These are phyloP conservation scores for Juglanconis sp. DNA, from an alignment of 2,329 filamentous ascomycete genomes.

Conservation along the genomic window DNA sequence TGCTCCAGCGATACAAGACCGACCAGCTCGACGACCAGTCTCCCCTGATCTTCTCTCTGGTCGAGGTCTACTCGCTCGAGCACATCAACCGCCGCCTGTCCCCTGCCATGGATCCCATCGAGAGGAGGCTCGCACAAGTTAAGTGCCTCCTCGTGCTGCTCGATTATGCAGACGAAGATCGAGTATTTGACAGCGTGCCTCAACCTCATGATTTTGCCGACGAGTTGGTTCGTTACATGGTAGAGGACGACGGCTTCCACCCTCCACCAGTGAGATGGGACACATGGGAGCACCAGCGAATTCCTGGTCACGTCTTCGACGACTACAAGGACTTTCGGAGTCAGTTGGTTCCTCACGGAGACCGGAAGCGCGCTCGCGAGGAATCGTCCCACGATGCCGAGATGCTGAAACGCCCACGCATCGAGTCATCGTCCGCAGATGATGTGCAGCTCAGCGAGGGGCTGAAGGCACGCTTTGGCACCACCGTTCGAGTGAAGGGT, in stretches of 20 bases:
- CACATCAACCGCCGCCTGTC: conserved; percentile 50
- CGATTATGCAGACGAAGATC: conserved; percentile 27
- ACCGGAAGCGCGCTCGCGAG: conserved; percentile 47
- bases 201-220: conserved; percentile 47
- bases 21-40: conserved; percentile 1
- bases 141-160: conserved; percentile 32
- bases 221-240: conserved; percentile 33
- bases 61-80: conserved; percentile 52
- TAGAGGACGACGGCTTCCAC: conserved; percentile 16
- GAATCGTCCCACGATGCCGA: conserved; percentile 30
- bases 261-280: conserved; percentile 11
- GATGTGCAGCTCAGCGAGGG: conserved; percentile 26
- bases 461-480: conserved; percentile 28
- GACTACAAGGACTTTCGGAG: conserved; percentile 40
- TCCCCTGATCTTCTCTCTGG: conserved; percentile 47
- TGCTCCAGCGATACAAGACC: conserved; percentile 25
- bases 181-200: conserved; percentile 18
- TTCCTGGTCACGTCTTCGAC: conserved; percentile 48
- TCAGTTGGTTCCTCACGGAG: conserved; percentile 22
- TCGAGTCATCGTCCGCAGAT: conserved; percentile 21
- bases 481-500: conserved; percentile 17
- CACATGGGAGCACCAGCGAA: conserved; percentile 42
- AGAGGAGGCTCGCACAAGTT: conserved; percentile 39
- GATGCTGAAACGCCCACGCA: conserved; percentile 29
- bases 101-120: conserved; percentile 35